Evolutionary conservation across 495 filamentous ascomycete genomes (phyloP).

Genomic region (Sordaria brevicollis): DNA sequence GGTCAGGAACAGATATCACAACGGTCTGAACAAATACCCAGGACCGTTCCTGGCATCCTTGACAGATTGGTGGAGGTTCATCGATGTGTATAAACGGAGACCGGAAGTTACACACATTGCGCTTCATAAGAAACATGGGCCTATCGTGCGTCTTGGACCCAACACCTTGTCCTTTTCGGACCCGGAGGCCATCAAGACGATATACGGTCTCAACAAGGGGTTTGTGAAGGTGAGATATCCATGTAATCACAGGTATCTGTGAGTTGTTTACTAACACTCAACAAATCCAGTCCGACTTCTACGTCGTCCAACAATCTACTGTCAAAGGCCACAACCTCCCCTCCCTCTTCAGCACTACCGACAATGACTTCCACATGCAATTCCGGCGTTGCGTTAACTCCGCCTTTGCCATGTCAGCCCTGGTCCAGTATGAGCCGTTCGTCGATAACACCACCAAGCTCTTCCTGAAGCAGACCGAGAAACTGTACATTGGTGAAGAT

Average conservation of each 20-base stretch:
- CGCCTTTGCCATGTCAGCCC: constrained; percentile 63
- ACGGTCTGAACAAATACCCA: constrained; percentile 53
- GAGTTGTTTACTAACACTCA: constrained; percentile 5
- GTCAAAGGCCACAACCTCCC: constrained; percentile 53
- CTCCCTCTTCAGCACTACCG: constrained; percentile 69
- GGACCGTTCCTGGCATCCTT: constrained; percentile 58
- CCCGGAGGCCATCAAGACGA: constrained; percentile 56
- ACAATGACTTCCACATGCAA: constrained; percentile 63
- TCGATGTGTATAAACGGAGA: constrained; percentile 49
- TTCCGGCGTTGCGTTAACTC: constrained; percentile 59
- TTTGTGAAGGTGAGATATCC: constrained; percentile 52
- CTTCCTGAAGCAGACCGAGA: constrained; percentile 53
- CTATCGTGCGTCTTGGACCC: constrained; percentile 61
- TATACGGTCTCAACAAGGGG: constrained; percentile 78
- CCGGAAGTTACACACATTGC: constrained; percentile 55
- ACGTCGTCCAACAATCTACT: constrained; percentile 56
- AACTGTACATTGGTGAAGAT: constrained; percentile 43
- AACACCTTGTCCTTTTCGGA: constrained; percentile 57
- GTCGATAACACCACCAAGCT: constrained; percentile 55
- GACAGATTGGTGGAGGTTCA: constrained; percentile 61
- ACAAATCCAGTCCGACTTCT: constrained; percentile 54
- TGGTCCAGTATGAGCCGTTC: constrained; percentile 66
- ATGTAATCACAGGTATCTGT: background rate
- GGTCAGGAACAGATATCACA: constrained; percentile 46
- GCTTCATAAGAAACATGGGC: constrained; percentile 61